These are phyloP conservation scores for Mollisiaceae sp. DNA, from an alignment of 2,329 filamentous ascomycete genomes.

Conservation along the genomic window DNA sequence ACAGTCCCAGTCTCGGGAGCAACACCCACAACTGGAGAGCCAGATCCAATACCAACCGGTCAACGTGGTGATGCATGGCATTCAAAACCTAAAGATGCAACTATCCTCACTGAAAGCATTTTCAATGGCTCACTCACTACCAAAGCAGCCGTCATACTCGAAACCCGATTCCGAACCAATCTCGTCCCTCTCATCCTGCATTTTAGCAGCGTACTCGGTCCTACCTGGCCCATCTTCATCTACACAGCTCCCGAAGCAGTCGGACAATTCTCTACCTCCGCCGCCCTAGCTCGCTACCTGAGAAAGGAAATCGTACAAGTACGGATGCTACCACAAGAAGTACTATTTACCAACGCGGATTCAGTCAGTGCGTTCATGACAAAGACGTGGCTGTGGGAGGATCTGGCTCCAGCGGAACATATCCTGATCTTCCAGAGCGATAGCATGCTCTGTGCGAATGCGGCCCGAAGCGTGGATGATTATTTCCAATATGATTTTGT, in stretches of 20 bases:
- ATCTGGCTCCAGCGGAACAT: constrained; percentile 42
- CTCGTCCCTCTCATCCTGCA: constrained; percentile 48
- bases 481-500: constrained; percentile 46
- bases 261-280: constrained; percentile 41
- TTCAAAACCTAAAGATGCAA: not conserved
- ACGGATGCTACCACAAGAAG: constrained; percentile 45
- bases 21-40: not conserved
- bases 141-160: constrained; percentile 47
- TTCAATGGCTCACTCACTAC: constrained; percentile 35
- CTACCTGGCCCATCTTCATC: constrained; percentile 51
- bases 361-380: constrained; percentile 41
- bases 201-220: constrained; percentile 48
- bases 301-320: constrained; percentile 45
- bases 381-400: constrained; percentile 43
- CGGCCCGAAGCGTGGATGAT: constrained; percentile 43
- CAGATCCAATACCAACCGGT: constrained; percentile 3
- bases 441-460: constrained; percentile 44
- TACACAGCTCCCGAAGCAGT: constrained; percentile 45
- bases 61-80: not conserved
- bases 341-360: constrained; percentile 43
- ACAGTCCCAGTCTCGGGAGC: not conserved
- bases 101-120: constrained; percentile 13
- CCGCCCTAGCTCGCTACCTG: constrained; percentile 47
- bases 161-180: constrained; percentile 43
- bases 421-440: constrained; percentile 46